Percentiles rank a stretch among this genome's conserved stretches.
phyloP scores from a whole-genome alignment of 495 filamentous ascomycete species.

The Xylaria telfairii region DNA sequence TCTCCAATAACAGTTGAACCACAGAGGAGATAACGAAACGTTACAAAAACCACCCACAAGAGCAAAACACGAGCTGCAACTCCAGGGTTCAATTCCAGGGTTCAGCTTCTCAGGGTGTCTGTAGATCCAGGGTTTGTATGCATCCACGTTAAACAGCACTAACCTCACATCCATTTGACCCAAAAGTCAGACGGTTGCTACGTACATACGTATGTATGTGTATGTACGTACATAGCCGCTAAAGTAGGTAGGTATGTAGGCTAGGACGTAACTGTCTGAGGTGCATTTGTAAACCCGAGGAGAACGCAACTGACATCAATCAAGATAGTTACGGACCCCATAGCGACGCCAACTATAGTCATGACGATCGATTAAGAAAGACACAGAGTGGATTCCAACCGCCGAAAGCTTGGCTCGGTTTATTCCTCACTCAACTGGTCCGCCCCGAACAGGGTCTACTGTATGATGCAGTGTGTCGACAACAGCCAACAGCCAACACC shows the following conservation, averaged over 20 bases:
- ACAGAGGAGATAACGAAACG: constrained; percentile 4
- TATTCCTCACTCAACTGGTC: not conserved
- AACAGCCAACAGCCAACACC: not conserved
- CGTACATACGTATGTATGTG: not conserved
- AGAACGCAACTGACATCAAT: not conserved
- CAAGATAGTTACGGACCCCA: not conserved
- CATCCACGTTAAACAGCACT: not conserved
- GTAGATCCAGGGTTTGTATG: constrained; percentile 8
- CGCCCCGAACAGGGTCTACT: not conserved
- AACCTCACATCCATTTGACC: not conserved
- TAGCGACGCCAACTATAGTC: not conserved
- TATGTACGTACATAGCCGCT: not conserved
- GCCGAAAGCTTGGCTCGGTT: not conserved
- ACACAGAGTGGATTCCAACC: not conserved
- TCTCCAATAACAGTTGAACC: not conserved
- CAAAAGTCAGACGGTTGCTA: not conserved
- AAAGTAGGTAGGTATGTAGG: too few species aligned
- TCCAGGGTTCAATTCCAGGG: constrained; percentile 21
- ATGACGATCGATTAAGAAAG: not conserved
- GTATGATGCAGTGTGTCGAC: not conserved
- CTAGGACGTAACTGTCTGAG: not conserved
- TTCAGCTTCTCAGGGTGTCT: not conserved
- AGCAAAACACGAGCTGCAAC: constrained; percentile 10
- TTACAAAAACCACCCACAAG: not conserved
- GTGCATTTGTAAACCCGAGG: not conserved